Percentiles rank a stretch among this genome's conserved stretches.
These are phyloP conservation scores for Nicotiana noctiflora DNA, from an alignment of 257 asterid genomes.

Conservation along the genomic window DNA sequence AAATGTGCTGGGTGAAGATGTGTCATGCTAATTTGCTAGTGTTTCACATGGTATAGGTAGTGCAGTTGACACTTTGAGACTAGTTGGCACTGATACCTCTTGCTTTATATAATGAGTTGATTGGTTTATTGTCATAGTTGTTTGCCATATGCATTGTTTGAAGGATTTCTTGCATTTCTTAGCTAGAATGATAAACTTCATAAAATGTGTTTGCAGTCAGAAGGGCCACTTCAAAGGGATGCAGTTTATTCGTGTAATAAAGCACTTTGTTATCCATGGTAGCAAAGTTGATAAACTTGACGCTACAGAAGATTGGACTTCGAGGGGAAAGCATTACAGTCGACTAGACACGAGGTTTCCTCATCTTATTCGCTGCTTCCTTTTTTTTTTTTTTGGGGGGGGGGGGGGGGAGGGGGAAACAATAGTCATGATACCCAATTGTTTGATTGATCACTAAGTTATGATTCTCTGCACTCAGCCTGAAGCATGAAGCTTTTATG, in stretches of 20 bases:
- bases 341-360: slow-evolving; percentile 84
- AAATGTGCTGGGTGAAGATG: not conserved
- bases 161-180: not conserved
- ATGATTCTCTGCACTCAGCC: slow-evolving; percentile 15
- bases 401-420: not conserved
- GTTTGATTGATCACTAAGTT: slow-evolving; percentile 6
- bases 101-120: not conserved
- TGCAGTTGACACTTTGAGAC: not conserved
- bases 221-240: slow-evolving; percentile 77
- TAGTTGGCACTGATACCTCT: not conserved
- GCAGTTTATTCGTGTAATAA: slow-evolving; percentile 79
- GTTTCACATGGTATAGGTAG: not conserved
- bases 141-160: not conserved
- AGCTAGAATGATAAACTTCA: not conserved
- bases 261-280: slow-evolving; percentile 90
- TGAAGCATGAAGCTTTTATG: slow-evolving; percentile 98
- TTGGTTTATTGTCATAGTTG: not conserved
- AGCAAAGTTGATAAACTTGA: slow-evolving; percentile 64
- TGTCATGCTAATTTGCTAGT: not conserved
- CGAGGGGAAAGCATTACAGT: slow-evolving; percentile 76
- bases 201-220: slow-evolving; percentile 43
- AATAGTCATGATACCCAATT: not conserved
- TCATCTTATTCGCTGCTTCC: slow-evolving; percentile 4
- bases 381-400: too few species aligned
- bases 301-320: slow-evolving; percentile 80